A percentile compares a stretch with the other conserved stretches of the same genome.
phyloP scores from a whole-genome alignment of 1,284 basidiomycete species.

The Tremellales sp. region DNA sequence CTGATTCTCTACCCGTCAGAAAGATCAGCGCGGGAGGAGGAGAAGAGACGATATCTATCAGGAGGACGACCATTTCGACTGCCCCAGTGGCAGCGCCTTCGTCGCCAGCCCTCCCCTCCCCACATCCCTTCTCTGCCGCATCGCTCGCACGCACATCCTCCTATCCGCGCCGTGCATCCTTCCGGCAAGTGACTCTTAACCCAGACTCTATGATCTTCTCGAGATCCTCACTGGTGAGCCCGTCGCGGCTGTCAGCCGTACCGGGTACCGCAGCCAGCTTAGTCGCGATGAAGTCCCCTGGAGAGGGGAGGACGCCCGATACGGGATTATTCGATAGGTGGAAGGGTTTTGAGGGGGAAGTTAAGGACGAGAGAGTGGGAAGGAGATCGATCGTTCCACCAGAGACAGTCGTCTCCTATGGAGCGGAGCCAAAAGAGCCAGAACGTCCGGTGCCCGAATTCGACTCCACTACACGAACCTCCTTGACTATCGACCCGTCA shows the following conservation, averaged over 20 bases:
- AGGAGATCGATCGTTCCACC: no score
- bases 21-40: constrained; percentile 14
- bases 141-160: not conserved
- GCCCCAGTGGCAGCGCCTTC: not conserved
- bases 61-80: not conserved
- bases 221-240: not conserved
- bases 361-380: no score
- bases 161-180: not conserved
- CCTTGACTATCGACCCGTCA: not conserved
- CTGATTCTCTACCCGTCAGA: constrained; percentile 7
- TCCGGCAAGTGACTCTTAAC: no score
- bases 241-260: no score
- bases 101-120: not conserved
- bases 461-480: constrained; percentile 1
- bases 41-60: constrained; percentile 9
- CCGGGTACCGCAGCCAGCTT: no score
- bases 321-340: no score
- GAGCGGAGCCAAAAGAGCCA: no score
- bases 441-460: not conserved
- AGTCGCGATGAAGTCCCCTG: no score
- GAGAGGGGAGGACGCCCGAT: no score
- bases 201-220: not conserved
- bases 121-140: not conserved
- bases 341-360: no score
- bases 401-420: no score